phyloP scores from a whole-genome alignment of 331 rosid genomes.

The Malus hybrid region DNA sequence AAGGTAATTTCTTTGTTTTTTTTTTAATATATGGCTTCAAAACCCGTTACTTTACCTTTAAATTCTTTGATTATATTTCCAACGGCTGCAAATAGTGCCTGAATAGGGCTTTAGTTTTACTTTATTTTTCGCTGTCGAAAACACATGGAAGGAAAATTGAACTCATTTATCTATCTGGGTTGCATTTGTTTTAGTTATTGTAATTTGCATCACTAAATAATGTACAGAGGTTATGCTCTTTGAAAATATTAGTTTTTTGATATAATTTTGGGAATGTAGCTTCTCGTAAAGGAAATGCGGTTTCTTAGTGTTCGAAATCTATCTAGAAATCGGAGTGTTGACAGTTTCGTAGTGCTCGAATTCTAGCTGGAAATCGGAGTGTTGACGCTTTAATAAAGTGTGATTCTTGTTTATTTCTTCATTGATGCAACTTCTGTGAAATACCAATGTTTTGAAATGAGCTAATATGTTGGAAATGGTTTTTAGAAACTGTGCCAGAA shows the following conservation, averaged over 20 bases:
- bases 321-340: neutral
- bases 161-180: neutral
- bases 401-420: neutral
- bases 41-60: neutral
- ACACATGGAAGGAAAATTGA: neutral
- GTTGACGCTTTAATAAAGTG: neutral
- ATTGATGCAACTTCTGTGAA: neutral
- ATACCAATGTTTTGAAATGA: neutral
- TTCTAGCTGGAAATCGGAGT: neutral
- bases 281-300: neutral
- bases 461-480: constrained; percentile 7
- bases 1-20: constrained; percentile 28
- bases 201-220: neutral
- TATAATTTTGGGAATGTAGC: neutral
- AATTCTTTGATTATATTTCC: neutral
- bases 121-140: neutral
- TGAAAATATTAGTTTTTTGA: neutral
- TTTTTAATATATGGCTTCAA: neutral
- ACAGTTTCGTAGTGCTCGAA: neutral
- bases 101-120: neutral
- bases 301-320: neutral
- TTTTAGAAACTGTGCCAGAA: constrained; percentile 51
- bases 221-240: neutral
- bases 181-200: neutral
- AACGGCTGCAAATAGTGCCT: neutral